Percentiles rank a stretch among this genome's conserved stretches.
Conservation (phyloP, 768 basidiomycete species). For the Mycena metata region DNA sequence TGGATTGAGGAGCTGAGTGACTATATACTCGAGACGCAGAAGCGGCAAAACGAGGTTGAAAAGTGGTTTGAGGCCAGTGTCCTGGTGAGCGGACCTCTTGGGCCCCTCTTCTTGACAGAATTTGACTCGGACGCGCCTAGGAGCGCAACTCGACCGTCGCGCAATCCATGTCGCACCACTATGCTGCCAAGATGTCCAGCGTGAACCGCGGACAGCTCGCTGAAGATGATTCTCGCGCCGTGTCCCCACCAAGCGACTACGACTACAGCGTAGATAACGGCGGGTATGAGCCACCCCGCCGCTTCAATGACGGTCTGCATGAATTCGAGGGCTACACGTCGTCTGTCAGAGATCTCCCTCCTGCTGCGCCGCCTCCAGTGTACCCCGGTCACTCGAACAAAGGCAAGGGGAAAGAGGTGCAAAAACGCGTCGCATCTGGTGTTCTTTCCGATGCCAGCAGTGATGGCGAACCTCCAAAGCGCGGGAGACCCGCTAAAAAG, state of each 20-base stretch:
- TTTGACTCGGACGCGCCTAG: constrained; percentile 53
- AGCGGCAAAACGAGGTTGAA: constrained; percentile 79
- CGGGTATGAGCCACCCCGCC: constrained; percentile 41
- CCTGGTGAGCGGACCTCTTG: constrained; percentile 59
- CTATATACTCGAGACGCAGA: constrained; percentile 80
- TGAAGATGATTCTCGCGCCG: constrained; percentile 48
- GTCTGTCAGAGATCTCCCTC: constrained; percentile 55
- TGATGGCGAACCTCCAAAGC: constrained; percentile 62
- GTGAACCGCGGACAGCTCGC: constrained; percentile 50
- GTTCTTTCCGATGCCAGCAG: constrained; percentile 71
- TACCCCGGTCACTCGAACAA: constrained; percentile 49
- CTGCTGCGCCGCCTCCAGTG: constrained; percentile 39
- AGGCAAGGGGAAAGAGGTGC: constrained; percentile 60
- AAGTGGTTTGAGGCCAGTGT: constrained; percentile 79
- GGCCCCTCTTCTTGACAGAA: constrained; percentile 5
- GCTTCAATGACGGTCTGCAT: constrained; percentile 50
- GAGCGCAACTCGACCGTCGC: constrained; percentile 79
- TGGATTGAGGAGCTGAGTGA: constrained; percentile 79
- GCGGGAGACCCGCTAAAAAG: constrained; percentile 69
- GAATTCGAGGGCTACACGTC: constrained; percentile 59
- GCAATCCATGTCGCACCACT: constrained; percentile 68
- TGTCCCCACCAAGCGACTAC: constrained; percentile 48
- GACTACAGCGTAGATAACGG: constrained; percentile 45
- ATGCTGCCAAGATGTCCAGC: constrained; percentile 63
- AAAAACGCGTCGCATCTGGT: constrained; percentile 65